Evolutionary conservation across 805 yeast species (phyloP).

Genomic region (Nakazawaea ambrosiae): DNA sequence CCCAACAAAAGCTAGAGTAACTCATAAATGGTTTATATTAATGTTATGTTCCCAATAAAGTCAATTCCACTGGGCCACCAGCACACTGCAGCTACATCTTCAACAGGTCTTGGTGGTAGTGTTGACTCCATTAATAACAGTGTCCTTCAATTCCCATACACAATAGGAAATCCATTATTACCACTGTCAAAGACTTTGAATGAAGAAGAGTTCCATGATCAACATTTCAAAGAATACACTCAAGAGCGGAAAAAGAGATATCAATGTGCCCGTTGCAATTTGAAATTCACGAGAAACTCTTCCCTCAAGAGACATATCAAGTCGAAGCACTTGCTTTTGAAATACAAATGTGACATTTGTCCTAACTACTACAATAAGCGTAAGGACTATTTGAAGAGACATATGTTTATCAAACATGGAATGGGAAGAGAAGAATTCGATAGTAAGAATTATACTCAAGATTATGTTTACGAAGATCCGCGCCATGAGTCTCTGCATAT

Average conservation of each 20-base stretch:
- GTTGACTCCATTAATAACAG: too few relatives aligned
- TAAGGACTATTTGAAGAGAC: slow-evolving; percentile 9
- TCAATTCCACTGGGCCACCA: neutral
- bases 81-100: too few relatives aligned
- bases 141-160: too few relatives aligned
- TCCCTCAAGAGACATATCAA: slow-evolving; percentile 8
- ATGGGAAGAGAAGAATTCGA: slow-evolving; percentile 8
- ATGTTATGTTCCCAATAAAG: slow-evolving; percentile 3
- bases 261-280: slow-evolving; percentile 2
- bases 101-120: too few relatives aligned
- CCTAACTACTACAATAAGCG: slow-evolving; percentile 8
- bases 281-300: slow-evolving; percentile 8
- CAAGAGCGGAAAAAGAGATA: neutral
- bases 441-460: slow-evolving; percentile 4
- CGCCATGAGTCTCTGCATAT: neutral
- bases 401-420: slow-evolving; percentile 9
- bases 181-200: too few relatives aligned
- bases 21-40: slow-evolving; percentile 1
- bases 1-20: too few relatives aligned
- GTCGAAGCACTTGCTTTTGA: slow-evolving; percentile 6
- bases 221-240: too few relatives aligned
- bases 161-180: too few relatives aligned
- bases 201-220: too few relatives aligned
- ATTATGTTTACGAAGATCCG: slow-evolving; percentile 3
- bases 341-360: slow-evolving; percentile 10